Base-by-base conservation (phyloP, 108 stramenopile genomes). In the Cyclotella baltica region DNA sequence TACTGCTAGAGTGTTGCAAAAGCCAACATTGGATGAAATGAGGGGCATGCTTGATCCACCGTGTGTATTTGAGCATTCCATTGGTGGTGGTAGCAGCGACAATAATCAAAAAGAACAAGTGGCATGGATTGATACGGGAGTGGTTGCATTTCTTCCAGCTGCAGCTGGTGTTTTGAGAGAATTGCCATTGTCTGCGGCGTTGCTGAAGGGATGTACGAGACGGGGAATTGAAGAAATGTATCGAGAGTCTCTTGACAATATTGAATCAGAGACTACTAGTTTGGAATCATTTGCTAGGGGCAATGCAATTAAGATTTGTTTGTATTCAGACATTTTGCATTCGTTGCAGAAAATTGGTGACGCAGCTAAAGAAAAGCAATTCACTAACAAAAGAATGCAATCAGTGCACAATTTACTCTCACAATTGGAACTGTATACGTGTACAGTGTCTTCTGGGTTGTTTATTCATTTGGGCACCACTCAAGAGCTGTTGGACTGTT, bases 41-140 rank as follows among this genome's bases (percentile, higher is more conserved):
- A 62, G 27, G 33, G 29, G 23, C 11, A 72, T 68, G 33, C 25
- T n/a, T 3, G 71, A 65, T 40, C 83, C 63, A 34, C 23, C 66
- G 0, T 76, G 77, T 64, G 33, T 29, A 30, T 86, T 70, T 58
- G 33, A 46, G 4, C 75, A 29, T 50, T 16, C 27, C 9, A 4
- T 46, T 50, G 43, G 62, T 55, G 51, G 31, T 16, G 47, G 48
- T 4, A 47, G 48, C 22, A 27, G 31, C 3, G 36, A 67, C 57
- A 36, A 85, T 13, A 73, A 61, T 28, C 10, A 43, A 16, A 70
- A 37, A 6, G 56, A 72, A 19, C 51, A 20, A 1, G 2, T 34
- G 31, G 93, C 93, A 31, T 94, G 91, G 91, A 94, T 94, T 71
- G 93, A 94, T 69, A 91, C 87, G 9, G 93, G 93, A 5, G 83